Percentiles rank a stretch among this genome's conserved stretches.
phyloP scores from a whole-genome alignment of 1,139 yeast species.

The Saccharomycopsis phalli region DNA sequence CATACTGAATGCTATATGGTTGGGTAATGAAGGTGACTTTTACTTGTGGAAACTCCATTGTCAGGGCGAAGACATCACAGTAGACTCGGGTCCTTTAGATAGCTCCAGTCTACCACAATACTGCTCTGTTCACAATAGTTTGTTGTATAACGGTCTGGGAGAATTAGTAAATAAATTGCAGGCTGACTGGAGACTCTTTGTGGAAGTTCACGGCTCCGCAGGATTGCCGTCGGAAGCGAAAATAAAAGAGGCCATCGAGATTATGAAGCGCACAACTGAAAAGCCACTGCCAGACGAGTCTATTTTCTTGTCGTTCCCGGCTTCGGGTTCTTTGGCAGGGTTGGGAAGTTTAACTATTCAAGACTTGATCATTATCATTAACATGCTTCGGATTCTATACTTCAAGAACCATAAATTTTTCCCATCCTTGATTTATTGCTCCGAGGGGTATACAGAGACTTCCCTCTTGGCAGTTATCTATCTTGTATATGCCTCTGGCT shows the following conservation, averaged over 20 bases:
- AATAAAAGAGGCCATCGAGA: slow-evolving; percentile 1
- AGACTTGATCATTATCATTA: slow-evolving; percentile 48
- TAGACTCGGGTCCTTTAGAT: slow-evolving; percentile 9
- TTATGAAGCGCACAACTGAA: neutral
- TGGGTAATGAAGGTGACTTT: slow-evolving; percentile 64
- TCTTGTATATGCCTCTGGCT: slow-evolving; percentile 56
- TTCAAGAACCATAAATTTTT: slow-evolving; percentile 28
- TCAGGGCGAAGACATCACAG: slow-evolving; percentile 8
- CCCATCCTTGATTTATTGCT: slow-evolving; percentile 53
- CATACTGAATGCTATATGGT: slow-evolving; percentile 53
- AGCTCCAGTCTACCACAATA: slow-evolving; percentile 7
- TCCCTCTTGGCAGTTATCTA: slow-evolving; percentile 65
- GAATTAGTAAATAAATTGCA: slow-evolving; percentile 6
- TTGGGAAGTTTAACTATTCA: slow-evolving; percentile 57
- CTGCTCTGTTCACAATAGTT: slow-evolving; percentile 15
- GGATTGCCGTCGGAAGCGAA: slow-evolving; percentile 1
- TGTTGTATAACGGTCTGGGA: slow-evolving; percentile 1
- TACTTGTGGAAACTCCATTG: slow-evolving; percentile 27
- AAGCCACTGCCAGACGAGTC: slow-evolving; percentile 3
- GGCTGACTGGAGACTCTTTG: slow-evolving; percentile 34
- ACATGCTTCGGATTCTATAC: slow-evolving; percentile 54
- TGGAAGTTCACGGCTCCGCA: slow-evolving; percentile 29
- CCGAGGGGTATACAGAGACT: slow-evolving; percentile 91
- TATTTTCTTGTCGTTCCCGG: slow-evolving; percentile 58
- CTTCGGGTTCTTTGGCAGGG: slow-evolving; percentile 66